Evolutionary conservation across 805 yeast genomes (phyloP).

Genomic region (Diddensiella transvaalensis): DNA sequence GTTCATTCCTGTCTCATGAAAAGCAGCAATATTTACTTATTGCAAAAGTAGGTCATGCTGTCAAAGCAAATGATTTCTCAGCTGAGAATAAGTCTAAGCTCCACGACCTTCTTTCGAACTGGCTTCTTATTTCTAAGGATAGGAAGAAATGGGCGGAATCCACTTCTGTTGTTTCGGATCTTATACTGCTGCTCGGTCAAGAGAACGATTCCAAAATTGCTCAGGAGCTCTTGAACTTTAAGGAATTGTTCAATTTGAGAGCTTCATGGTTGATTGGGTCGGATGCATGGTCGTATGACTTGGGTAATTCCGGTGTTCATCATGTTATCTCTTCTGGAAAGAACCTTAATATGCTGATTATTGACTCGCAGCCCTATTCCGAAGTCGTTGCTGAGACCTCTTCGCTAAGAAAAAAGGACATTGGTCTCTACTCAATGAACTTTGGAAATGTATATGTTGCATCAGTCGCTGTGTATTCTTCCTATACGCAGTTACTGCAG

Average conservation of each 20-base stretch:
- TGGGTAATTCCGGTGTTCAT: constrained; percentile 90
- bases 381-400: constrained; percentile 33
- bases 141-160: neutral
- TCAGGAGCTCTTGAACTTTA: constrained; percentile 43
- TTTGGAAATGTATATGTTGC: constrained; percentile 88
- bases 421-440: constrained; percentile 93
- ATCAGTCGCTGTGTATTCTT: constrained; percentile 87
- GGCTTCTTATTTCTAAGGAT: constrained; percentile 51
- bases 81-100: constrained; percentile 46
- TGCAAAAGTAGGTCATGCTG: constrained; percentile 43
- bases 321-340: constrained; percentile 69
- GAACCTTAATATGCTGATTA: constrained; percentile 77
- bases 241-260: constrained; percentile 44
- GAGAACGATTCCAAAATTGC: constrained; percentile 37
- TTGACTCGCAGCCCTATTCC: constrained; percentile 76
- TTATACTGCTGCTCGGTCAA: neutral
- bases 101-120: constrained; percentile 57
- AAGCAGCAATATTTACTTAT: constrained; percentile 48
- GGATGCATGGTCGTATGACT: constrained; percentile 92
- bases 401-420: constrained; percentile 70
- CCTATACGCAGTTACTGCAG: constrained; percentile 88
- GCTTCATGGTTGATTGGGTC: constrained; percentile 87
- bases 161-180: neutral
- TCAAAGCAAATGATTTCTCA: constrained; percentile 38
- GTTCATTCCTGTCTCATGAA: constrained; percentile 59